Evolutionary conservation across 2,329 filamentous ascomycete species (phyloP).

Genomic region (Domatiomyces catenatus): DNA sequence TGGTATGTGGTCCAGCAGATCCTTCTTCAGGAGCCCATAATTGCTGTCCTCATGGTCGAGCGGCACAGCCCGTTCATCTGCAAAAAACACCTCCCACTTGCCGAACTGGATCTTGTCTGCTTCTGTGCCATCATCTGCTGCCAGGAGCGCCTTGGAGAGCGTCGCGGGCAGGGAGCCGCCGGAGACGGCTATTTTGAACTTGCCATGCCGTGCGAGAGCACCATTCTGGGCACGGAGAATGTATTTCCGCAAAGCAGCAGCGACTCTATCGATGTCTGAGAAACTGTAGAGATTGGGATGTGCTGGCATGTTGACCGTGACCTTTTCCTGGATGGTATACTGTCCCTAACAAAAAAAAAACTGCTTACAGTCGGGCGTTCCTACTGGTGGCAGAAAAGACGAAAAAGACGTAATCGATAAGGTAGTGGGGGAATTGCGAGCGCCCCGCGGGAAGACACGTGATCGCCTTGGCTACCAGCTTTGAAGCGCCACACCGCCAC

Average conservation of each 20-base stretch:
- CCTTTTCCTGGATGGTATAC: neutral
- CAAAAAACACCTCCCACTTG: slow-evolving; percentile 97
- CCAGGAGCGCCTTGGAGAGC: slow-evolving; percentile 68
- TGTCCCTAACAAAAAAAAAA: neutral
- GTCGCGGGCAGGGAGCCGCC: slow-evolving; percentile 84
- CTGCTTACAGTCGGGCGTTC: neutral
- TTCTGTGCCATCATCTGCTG: slow-evolving; percentile 32
- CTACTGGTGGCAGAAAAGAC: neutral
- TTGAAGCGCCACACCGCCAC: too few species aligned
- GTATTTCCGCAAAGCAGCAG: slow-evolving; percentile 63
- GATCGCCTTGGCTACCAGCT: neutral
- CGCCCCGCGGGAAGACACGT: neutral
- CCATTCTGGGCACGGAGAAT: slow-evolving; percentile 67
- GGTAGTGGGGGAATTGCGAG: neutral
- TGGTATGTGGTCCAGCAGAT: slow-evolving; percentile 80
- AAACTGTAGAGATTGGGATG: slow-evolving; percentile 63
- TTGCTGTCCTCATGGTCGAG: slow-evolving; percentile 89
- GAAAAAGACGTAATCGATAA: neutral
- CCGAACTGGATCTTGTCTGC: slow-evolving; percentile 51
- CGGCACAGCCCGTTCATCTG: slow-evolving; percentile 88
- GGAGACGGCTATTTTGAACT: slow-evolving; percentile 84
- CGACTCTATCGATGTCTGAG: slow-evolving; percentile 51
- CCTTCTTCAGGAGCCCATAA: slow-evolving; percentile 71
- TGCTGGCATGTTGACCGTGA: slow-evolving; percentile 22
- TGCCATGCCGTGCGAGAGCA: slow-evolving; percentile 62